phyloP scores from a whole-genome alignment of 1,284 basidiomycete genomes.

The Ustilago tritici region DNA sequence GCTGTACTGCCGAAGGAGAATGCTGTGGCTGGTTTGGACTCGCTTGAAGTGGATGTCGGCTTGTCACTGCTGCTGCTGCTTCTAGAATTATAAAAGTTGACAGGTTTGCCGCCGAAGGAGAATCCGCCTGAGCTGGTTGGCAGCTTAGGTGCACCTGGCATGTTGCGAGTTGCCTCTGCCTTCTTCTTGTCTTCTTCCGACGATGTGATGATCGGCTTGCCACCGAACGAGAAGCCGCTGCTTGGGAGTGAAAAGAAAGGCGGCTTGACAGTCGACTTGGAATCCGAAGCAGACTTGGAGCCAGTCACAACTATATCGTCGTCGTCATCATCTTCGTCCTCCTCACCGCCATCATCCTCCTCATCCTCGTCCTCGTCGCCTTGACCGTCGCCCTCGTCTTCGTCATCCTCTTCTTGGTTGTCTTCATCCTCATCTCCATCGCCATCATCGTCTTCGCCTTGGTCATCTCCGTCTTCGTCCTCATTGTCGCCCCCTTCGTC shows the following conservation, averaged over 20 bases:
- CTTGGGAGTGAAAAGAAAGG: conserved; percentile 39
- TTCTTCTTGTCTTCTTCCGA: conserved; percentile 31
- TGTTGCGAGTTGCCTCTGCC: conserved; percentile 36
- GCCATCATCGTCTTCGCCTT: conserved; percentile 18
- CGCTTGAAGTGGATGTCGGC: conserved; percentile 7
- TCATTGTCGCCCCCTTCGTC: conserved; percentile 10
- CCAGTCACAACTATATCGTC: conserved; percentile 32
- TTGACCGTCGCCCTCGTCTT: conserved; percentile 28
- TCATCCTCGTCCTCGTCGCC: conserved; percentile 18
- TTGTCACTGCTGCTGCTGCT: conserved; percentile 9
- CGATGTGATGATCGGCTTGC: conserved; percentile 24
- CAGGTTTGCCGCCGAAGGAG: conserved; percentile 42
- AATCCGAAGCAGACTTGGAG: conserved; percentile 21
- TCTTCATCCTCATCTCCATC: conserved; percentile 29
- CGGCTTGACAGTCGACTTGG: conserved; percentile 15
- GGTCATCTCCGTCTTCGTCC: conserved; percentile 13
- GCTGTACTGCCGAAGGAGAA: conserved; percentile 17
- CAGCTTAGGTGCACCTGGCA: conserved; percentile 38
- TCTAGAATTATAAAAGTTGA: conserved; percentile 14
- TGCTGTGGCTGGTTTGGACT: conserved; percentile 7
- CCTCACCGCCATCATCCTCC: conserved; percentile 9
- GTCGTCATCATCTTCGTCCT: conserved; percentile 22
- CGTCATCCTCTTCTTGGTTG: conserved; percentile 15
- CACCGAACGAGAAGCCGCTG: conserved; percentile 49
- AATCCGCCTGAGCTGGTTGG: conserved; percentile 29